These are phyloP conservation scores for Datura wrightii DNA, from an alignment of 257 asterid species.

Conservation along the genomic window DNA sequence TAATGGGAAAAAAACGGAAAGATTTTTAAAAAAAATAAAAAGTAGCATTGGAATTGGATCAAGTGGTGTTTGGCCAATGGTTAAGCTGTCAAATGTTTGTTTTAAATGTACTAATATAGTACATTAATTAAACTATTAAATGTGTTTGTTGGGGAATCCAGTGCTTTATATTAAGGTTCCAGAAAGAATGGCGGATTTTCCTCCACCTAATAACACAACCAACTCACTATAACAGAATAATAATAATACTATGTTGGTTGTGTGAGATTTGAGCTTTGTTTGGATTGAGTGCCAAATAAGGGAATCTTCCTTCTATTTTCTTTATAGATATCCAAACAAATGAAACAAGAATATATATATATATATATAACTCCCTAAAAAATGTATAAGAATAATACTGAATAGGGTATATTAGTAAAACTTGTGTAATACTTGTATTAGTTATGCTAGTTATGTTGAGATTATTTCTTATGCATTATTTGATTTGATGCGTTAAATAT, in stretches of 20 bases:
- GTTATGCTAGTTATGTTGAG: too few relatives aligned
- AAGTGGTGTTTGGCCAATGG: conserved; percentile 18
- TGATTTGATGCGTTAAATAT: too few relatives aligned
- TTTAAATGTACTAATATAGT: not conserved
- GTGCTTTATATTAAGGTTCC: conserved; percentile 21
- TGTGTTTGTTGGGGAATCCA: conserved; percentile 19
- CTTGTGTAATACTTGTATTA: too few relatives aligned
- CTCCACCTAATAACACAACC: conserved; percentile 32
- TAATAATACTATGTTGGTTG: conserved; percentile 5
- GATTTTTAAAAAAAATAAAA: not conserved
- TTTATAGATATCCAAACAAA: not conserved
- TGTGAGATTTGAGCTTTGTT: conserved; percentile 15
- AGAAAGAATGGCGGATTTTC: conserved; percentile 36
- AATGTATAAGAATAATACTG: too few relatives aligned
- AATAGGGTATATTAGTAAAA: too few relatives aligned
- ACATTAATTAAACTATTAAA: not conserved
- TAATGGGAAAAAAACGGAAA: not conserved
- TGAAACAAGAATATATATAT: too few relatives aligned
- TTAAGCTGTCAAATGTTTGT: conserved; percentile 24
- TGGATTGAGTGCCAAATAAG: conserved; percentile 30
- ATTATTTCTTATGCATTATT: too few relatives aligned
- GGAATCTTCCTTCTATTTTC: conserved; percentile 18
- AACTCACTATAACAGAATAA: conserved; percentile 8
- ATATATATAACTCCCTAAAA: too few relatives aligned
- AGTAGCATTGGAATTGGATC: not conserved